Percentiles rank a stretch among this genome's conserved stretches.
Conservation (phyloP, 768 basidiomycete genomes). For the Suillus brevipes region DNA sequence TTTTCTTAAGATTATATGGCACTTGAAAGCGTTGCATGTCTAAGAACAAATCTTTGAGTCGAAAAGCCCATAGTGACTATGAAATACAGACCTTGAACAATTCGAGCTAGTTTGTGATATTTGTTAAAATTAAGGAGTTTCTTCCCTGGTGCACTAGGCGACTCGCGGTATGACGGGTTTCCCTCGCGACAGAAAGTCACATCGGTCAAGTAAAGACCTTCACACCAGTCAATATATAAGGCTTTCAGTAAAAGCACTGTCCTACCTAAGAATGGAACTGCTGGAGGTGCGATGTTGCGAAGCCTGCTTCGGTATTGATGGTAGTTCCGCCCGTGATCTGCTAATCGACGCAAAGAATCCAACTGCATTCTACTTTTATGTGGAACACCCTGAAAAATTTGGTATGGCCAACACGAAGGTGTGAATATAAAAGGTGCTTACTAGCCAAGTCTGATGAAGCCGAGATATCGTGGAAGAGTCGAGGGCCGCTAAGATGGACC, state of each 20-base stretch:
- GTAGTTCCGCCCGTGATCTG: constrained; percentile 90
- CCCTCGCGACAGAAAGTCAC: constrained; percentile 96
- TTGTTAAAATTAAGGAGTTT: constrained; percentile 95
- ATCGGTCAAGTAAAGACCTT: constrained; percentile 86
- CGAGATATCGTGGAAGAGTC: constrained; percentile 95
- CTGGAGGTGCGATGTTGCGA: constrained; percentile 86
- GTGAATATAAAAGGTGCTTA: constrained; percentile 40
- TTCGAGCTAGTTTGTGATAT: constrained; percentile 86
- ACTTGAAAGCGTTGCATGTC: constrained; percentile 94
- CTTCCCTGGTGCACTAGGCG: constrained; percentile 72
- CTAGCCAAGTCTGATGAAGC: constrained; percentile 91
- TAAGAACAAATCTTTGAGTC: constrained; percentile 26
- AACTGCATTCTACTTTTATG: constrained; percentile 82
- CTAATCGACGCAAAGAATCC: constrained; percentile 78
- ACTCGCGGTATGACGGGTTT: constrained; percentile 81
- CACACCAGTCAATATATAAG: constrained; percentile 9
- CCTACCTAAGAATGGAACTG: constrained; percentile 90
- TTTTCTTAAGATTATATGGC: constrained; percentile 81
- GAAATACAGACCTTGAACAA: constrained; percentile 64
- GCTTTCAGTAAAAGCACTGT: constrained; percentile 14
- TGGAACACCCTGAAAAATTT: constrained; percentile 61
- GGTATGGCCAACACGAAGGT: not conserved
- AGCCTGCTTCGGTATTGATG: constrained; percentile 88
- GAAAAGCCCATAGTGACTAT: not conserved
- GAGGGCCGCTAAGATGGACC: constrained; percentile 90